Evolutionary conservation across 2,329 filamentous ascomycete genomes (phyloP).

Genomic region (Blumeriella jaapii): DNA sequence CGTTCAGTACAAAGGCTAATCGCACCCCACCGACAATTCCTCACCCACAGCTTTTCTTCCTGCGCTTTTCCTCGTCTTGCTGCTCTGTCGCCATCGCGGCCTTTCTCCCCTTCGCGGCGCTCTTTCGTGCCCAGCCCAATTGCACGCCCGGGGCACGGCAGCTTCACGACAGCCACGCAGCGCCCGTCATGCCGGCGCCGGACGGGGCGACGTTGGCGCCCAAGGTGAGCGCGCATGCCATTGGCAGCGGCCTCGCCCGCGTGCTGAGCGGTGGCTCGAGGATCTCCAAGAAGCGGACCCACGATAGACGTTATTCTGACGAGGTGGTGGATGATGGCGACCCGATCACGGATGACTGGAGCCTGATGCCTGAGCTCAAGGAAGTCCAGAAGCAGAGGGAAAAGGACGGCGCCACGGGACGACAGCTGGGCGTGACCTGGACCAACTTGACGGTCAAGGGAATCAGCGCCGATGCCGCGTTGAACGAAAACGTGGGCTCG

Average conservation of each 20-base stretch:
- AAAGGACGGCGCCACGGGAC: constrained; percentile 21
- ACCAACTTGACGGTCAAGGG: constrained; percentile 23
- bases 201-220: too few relatives aligned
- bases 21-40: too few relatives aligned
- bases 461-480: constrained; percentile 22
- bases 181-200: too few relatives aligned
- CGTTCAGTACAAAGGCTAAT: too few relatives aligned
- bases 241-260: constrained; percentile 4
- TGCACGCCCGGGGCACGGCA: too few relatives aligned
- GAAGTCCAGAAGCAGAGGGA: constrained; percentile 15
- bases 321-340: constrained; percentile 13
- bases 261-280: constrained; percentile 11
- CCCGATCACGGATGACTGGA: constrained; percentile 21
- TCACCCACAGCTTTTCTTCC: too few relatives aligned
- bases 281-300: constrained; percentile 9
- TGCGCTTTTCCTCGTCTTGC: too few relatives aligned
- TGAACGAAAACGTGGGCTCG: constrained; percentile 23
- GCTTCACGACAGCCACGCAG: too few relatives aligned
- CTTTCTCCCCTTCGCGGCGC: too few relatives aligned
- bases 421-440: constrained; percentile 27
- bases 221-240: background rate
- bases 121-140: too few relatives aligned
- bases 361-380: constrained; percentile 22
- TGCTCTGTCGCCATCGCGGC: too few relatives aligned
- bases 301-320: constrained; percentile 15